Evolutionary conservation across 148 eudicot species (phyloP).

Genomic region (Rhododendron henanense): DNA sequence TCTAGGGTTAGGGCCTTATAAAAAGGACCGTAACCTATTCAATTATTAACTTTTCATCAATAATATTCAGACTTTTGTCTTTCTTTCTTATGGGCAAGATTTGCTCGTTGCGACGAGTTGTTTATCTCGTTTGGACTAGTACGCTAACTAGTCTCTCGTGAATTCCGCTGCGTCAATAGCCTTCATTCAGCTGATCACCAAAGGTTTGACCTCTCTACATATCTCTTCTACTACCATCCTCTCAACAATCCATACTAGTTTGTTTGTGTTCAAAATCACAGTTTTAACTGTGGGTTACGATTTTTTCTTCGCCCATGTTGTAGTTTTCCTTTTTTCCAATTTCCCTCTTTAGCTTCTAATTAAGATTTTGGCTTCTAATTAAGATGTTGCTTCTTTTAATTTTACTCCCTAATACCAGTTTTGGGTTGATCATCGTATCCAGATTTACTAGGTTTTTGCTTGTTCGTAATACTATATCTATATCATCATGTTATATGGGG

Average conservation of each 20-base stretch:
- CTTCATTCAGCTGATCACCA: constrained; percentile 6
- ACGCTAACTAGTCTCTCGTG: no score
- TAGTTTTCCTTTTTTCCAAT: neutral
- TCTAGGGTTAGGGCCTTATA: no score
- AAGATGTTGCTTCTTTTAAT: neutral
- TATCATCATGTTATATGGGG: neutral
- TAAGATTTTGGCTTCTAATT: neutral
- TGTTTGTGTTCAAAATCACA: neutral
- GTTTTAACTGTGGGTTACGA: neutral
- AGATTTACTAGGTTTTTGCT: neutral
- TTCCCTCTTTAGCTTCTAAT: neutral
- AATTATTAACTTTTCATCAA: no score
- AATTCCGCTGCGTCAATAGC: neutral
- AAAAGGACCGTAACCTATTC: no score
- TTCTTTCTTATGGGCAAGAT: no score
- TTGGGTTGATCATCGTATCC: neutral
- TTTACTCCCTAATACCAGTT: neutral
- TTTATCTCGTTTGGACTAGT: no score
- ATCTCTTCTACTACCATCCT: neutral
- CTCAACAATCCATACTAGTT: neutral
- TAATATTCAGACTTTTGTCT: no score
- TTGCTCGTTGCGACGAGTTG: no score
- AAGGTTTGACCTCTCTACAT: constrained; percentile 8
- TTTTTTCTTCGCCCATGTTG: neutral
- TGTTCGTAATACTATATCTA: neutral